phyloP scores from a whole-genome alignment of 2,329 filamentous ascomycete genomes.

The Apiospora aurea region DNA sequence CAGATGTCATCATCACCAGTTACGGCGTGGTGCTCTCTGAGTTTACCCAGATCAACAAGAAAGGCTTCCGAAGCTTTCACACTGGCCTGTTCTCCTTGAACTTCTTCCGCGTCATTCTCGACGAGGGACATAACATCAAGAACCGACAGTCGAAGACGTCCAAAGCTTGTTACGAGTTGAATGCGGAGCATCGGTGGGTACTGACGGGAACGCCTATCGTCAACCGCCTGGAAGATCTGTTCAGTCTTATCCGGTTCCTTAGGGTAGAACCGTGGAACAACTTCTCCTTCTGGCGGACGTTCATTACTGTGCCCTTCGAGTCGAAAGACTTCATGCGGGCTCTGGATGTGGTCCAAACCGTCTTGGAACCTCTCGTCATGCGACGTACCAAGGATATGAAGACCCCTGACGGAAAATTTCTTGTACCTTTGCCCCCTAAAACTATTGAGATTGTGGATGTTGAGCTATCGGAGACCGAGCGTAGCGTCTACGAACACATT shows the following conservation, averaged over 20 bases:
- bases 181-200: conserved; percentile 87
- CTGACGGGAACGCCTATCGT: conserved; percentile 96
- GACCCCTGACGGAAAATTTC: conserved; percentile 76
- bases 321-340: conserved; percentile 93
- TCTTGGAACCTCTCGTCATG: conserved; percentile 93
- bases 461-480: conserved; percentile 82
- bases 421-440: conserved; percentile 84
- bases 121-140: conserved; percentile 96
- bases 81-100: conserved; percentile 87
- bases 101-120: conserved; percentile 94
- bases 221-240: conserved; percentile 92
- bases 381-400: conserved; percentile 98
- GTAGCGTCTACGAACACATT: conserved; percentile 92
- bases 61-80: conserved; percentile 69
- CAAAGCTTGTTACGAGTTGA: conserved; percentile 90
- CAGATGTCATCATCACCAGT: conserved; percentile 92
- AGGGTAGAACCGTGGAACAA: conserved; percentile 98
- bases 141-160: conserved; percentile 90
- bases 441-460: conserved; percentile 86
- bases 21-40: conserved; percentile 94
- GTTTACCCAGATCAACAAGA: conserved; percentile 76
- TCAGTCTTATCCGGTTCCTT: conserved; percentile 90
- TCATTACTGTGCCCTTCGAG: conserved; percentile 97
- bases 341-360: conserved; percentile 95
- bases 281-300: conserved; percentile 99